Conservation (phyloP, 148 eudicot species). For the Fagopyrum esculentum region DNA sequence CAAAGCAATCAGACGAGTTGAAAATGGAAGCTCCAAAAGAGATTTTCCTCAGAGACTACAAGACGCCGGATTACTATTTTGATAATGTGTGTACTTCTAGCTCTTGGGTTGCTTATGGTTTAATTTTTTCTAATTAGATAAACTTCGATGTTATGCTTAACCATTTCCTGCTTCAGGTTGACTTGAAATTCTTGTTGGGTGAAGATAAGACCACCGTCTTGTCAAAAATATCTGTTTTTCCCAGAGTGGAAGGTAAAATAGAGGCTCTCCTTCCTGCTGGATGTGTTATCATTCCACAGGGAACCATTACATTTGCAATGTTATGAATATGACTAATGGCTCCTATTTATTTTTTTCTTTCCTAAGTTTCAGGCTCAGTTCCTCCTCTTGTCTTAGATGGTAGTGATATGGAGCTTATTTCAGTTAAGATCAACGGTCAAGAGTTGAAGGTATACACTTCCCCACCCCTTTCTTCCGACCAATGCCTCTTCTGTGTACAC, state of each 20-base stretch:
- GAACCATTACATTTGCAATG: neutral
- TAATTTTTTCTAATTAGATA: slow-evolving; percentile 12
- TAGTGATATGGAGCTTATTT: slow-evolving; percentile 61
- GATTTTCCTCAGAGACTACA: slow-evolving; percentile 88
- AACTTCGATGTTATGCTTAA: slow-evolving; percentile 10
- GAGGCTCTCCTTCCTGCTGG: slow-evolving; percentile 26
- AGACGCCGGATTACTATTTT: slow-evolving; percentile 88
- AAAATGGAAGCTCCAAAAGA: slow-evolving; percentile 89
- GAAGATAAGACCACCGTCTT: slow-evolving; percentile 81
- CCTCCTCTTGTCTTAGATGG: slow-evolving; percentile 81
- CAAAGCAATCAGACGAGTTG: slow-evolving; percentile 53
- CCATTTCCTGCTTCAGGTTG: slow-evolving; percentile 47
- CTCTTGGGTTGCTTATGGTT: neutral
- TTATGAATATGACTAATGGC: neutral
- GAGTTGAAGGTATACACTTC: slow-evolving; percentile 47
- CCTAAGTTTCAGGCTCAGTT: slow-evolving; percentile 39
- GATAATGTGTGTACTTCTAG: slow-evolving; percentile 33
- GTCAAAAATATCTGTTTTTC: slow-evolving; percentile 64
- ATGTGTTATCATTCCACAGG: neutral
- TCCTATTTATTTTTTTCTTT: neutral
- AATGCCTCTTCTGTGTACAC: neutral
- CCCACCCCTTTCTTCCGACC: neutral
- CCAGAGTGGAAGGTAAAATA: slow-evolving; percentile 62
- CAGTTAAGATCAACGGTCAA: slow-evolving; percentile 55
- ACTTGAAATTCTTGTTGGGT: slow-evolving; percentile 66